Evolutionary conservation across 1,139 yeast species (phyloP).

Genomic region (Taiozyma sp.): DNA sequence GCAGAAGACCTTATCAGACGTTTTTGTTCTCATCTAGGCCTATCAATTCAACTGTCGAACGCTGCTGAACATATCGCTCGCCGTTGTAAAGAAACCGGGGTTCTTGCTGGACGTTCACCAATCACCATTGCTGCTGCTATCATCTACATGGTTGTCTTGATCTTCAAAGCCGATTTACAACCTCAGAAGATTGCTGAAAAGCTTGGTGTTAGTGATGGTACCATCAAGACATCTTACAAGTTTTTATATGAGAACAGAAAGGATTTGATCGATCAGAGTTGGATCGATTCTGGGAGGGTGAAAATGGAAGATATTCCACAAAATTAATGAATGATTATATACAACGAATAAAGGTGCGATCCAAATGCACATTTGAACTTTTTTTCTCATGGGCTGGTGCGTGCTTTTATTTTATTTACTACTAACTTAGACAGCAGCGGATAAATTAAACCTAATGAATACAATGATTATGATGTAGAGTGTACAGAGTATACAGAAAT

Average conservation of each 20-base stretch:
- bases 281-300: slow-evolving; percentile 72
- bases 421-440: background rate
- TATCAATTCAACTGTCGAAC: slow-evolving; percentile 78
- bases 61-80: slow-evolving; percentile 94
- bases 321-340: slow-evolving; percentile 12
- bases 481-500: background rate
- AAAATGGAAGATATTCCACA: slow-evolving; percentile 58
- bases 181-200: slow-evolving; percentile 86
- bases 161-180: slow-evolving; percentile 65
- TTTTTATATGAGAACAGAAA: slow-evolving; percentile 72
- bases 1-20: slow-evolving; percentile 95
- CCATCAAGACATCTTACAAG: slow-evolving; percentile 89
- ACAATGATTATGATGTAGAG: background rate
- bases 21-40: slow-evolving; percentile 92
- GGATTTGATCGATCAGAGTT: slow-evolving; percentile 71
- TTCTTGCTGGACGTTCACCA: slow-evolving; percentile 95
- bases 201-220: slow-evolving; percentile 98
- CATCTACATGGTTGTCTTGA: slow-evolving; percentile 84
- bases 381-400: background rate
- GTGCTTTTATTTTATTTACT: background rate
- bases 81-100: slow-evolving; percentile 86
- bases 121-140: slow-evolving; percentile 98
- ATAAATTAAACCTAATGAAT: background rate
- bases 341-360: background rate
- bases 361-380: background rate